phyloP scores from a whole-genome alignment of 352 stramenopile species.

The Globisporangium irregulare region DNA sequence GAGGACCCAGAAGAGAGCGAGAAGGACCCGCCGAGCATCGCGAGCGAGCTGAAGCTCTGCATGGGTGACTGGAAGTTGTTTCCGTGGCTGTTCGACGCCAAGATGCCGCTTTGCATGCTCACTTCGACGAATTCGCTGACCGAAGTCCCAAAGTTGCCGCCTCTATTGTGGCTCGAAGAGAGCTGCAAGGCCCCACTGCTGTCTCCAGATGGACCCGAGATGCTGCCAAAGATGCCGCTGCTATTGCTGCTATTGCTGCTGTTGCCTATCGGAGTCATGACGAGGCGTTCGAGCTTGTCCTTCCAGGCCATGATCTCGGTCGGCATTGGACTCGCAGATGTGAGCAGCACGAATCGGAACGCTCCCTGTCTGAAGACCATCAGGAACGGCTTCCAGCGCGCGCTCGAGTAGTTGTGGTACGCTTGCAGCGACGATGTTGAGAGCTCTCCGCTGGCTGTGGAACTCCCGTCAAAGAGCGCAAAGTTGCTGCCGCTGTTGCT shows the following conservation, averaged over 20 bases:
- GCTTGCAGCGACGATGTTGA: not conserved
- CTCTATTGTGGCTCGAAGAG: not conserved
- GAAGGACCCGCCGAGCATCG: not conserved
- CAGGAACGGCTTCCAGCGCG: slow-evolving; percentile 43
- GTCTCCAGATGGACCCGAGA: slow-evolving; percentile 11
- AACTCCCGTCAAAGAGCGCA: slow-evolving; percentile 1
- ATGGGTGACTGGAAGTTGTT: slow-evolving; percentile 5
- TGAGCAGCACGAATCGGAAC: slow-evolving; percentile 55
- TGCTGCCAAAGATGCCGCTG: slow-evolving; percentile 4
- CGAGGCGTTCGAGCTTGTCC: slow-evolving; percentile 49
- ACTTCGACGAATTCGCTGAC: slow-evolving; percentile 30
- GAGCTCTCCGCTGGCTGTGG: not conserved
- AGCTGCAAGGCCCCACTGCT: not conserved
- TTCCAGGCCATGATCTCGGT: slow-evolving; percentile 51
- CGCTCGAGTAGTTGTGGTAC: slow-evolving; percentile 27
- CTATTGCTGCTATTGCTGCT: not conserved
- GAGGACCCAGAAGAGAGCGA: slow-evolving; percentile 6
- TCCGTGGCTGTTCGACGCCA: slow-evolving; percentile 15
- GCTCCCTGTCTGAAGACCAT: slow-evolving; percentile 52
- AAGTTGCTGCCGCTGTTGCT: not conserved
- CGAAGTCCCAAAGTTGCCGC: slow-evolving; percentile 1
- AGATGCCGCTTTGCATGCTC: slow-evolving; percentile 31
- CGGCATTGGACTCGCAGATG: slow-evolving; percentile 34
- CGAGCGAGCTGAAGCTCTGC: slow-evolving; percentile 1
- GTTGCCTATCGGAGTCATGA: slow-evolving; percentile 4